Evolutionary conservation across 176 grass and related monocot species (phyloP).

Genomic region (Dendrocalamus sinicus): DNA sequence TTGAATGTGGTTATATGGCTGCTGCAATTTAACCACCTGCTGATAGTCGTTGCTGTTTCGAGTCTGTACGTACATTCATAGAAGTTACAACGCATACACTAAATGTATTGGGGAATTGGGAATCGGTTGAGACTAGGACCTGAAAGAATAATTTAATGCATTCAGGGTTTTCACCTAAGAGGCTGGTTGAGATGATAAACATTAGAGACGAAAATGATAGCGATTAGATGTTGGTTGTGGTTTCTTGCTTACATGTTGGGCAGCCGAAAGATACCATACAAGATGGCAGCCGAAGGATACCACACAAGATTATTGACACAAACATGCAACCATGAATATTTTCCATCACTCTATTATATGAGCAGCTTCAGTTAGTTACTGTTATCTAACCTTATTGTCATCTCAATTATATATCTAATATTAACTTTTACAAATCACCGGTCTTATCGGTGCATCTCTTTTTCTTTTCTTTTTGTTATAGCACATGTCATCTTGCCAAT

Average conservation of each 20-base stretch:
- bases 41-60: too few relatives aligned
- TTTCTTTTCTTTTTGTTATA: neutral
- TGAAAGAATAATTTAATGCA: too few relatives aligned
- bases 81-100: too few relatives aligned
- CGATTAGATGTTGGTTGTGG: neutral
- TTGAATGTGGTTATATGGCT: too few relatives aligned
- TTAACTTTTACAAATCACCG: neutral
- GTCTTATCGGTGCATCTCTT: neutral
- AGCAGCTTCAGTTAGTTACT: neutral
- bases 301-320: neutral
- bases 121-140: too few relatives aligned
- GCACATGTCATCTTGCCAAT: neutral
- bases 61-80: too few relatives aligned
- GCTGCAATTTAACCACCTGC: too few relatives aligned
- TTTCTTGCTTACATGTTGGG: too few relatives aligned
- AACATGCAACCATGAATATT: neutral
- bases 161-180: too few relatives aligned
- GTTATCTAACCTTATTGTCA: neutral
- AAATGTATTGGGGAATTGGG: too few relatives aligned
- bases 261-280: too few relatives aligned
- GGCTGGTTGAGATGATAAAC: neutral
- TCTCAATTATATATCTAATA: neutral
- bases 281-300: neutral
- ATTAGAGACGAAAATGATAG: neutral
- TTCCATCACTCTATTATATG: neutral